phyloP scores from a whole-genome alignment of 2,329 filamentous ascomycete genomes.

The Talaromyces verruculosus region DNA sequence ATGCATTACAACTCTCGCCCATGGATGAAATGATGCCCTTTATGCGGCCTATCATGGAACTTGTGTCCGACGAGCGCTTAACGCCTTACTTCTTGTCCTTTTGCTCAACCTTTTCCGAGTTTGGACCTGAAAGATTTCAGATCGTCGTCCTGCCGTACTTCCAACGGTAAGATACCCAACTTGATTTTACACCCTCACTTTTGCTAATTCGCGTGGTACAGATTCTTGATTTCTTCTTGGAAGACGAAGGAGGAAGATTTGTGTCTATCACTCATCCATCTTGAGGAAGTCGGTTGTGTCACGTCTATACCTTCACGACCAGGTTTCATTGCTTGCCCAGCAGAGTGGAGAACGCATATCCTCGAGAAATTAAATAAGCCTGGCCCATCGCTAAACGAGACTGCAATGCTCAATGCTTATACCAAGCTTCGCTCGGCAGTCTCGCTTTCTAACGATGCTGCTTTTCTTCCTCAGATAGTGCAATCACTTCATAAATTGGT shows the following conservation, averaged over 20 bases:
- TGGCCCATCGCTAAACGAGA: constrained; percentile 52
- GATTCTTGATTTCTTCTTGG: constrained; percentile 76
- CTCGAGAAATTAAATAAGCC: constrained; percentile 63
- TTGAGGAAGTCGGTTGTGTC: constrained; percentile 53
- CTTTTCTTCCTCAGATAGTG: constrained; percentile 65
- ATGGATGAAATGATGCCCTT: constrained; percentile 75
- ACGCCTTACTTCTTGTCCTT: constrained; percentile 78
- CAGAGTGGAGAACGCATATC: constrained; percentile 69
- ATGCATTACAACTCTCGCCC: constrained; percentile 72
- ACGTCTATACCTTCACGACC: constrained; percentile 48
- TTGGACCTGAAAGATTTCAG: constrained; percentile 72
- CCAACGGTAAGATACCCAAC: constrained; percentile 59
- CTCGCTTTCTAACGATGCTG: constrained; percentile 58
- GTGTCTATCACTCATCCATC: constrained; percentile 66
- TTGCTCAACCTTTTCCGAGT: constrained; percentile 74
- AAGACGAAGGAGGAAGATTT: constrained; percentile 65
- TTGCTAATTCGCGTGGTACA: constrained; percentile 34
- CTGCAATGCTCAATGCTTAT: constrained; percentile 68
- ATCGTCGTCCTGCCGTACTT: constrained; percentile 77
- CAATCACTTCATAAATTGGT: constrained; percentile 66
- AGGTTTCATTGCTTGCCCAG: constrained; percentile 43
- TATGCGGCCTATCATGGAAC: constrained; percentile 64
- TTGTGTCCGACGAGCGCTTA: constrained; percentile 64
- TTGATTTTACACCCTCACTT: neutral
- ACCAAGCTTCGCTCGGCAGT: constrained; percentile 63